phyloP scores from a whole-genome alignment of 352 stramenopile genomes.

The Pythium phragmiticola region DNA sequence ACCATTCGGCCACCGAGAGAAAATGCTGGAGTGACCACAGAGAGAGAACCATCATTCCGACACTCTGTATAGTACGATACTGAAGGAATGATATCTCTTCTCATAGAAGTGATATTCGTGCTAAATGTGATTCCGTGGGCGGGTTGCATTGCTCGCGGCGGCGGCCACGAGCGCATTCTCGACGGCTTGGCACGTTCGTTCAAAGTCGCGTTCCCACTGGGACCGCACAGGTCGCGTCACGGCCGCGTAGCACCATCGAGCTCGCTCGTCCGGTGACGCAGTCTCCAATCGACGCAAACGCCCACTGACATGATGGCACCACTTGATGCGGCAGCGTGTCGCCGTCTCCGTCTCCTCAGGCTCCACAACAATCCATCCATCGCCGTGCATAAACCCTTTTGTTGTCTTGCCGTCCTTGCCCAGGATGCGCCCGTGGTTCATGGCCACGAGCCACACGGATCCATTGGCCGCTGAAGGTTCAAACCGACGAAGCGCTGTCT shows the following conservation, averaged over 20 bases:
- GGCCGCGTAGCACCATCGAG: not conserved
- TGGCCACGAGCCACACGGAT: not conserved
- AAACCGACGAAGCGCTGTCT: conserved; percentile 9
- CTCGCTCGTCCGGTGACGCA: conserved; percentile 5
- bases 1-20: no score
- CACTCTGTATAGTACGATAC: not conserved
- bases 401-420: not conserved
- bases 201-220: conserved; percentile 8
- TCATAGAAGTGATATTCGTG: not conserved
- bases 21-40: not conserved
- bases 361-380: conserved; percentile 6
- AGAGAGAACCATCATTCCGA: not conserved
- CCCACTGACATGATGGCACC: conserved; percentile 4
- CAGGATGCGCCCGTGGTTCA: conserved; percentile 8
- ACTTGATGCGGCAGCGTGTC: not conserved
- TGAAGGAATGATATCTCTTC: not conserved
- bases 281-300: not conserved
- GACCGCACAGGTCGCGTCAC: conserved; percentile 1
- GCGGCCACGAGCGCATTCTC: conserved; percentile 6
- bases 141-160: no score
- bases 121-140: no score
- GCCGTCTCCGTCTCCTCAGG: not conserved
- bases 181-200: conserved; percentile 1
- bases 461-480: not conserved
- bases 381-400: not conserved